phyloP scores from a whole-genome alignment of 2,329 filamentous ascomycete genomes.

The Sporothrix curviconia region DNA sequence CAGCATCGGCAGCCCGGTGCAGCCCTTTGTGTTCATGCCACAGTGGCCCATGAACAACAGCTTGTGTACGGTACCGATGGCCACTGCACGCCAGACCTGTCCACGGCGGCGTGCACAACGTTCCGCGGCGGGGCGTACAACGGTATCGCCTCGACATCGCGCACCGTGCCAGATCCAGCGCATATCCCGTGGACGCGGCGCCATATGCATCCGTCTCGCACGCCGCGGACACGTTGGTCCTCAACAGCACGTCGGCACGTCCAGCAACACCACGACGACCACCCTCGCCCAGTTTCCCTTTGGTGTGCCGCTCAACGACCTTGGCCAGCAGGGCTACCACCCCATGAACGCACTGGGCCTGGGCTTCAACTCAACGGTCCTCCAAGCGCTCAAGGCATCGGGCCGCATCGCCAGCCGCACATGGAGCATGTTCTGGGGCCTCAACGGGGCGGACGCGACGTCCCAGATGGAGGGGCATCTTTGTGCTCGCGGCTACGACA shows the following conservation, averaged over 20 bases:
- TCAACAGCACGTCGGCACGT: slow-evolving; percentile 6
- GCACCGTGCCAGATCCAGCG: neutral
- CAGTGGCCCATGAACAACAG: slow-evolving; percentile 17
- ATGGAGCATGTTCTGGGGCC: slow-evolving; percentile 29
- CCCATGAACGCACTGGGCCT: slow-evolving; percentile 24
- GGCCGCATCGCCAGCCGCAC: slow-evolving; percentile 25
- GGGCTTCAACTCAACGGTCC: slow-evolving; percentile 27
- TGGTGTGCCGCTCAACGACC: slow-evolving; percentile 20
- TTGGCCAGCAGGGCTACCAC: slow-evolving; percentile 21
- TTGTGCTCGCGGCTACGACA: slow-evolving; percentile 27
- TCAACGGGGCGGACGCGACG: slow-evolving; percentile 12
- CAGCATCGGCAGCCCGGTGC: neutral
- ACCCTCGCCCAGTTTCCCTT: slow-evolving; percentile 18
- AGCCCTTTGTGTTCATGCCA: neutral
- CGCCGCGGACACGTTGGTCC: slow-evolving; percentile 6
- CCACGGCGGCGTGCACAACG: slow-evolving; percentile 10
- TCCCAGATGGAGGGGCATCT: slow-evolving; percentile 21
- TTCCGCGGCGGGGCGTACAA: slow-evolving; percentile 17
- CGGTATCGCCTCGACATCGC: neutral
- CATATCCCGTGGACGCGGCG: slow-evolving; percentile 2
- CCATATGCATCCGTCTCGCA: neutral
- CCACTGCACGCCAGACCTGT: slow-evolving; percentile 4
- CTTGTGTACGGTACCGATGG: slow-evolving; percentile 16
- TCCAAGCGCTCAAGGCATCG: slow-evolving; percentile 22
- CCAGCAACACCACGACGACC: neutral